phyloP scores from a whole-genome alignment of 1,284 basidiomycete species.

The Golubevia pallescens region DNA sequence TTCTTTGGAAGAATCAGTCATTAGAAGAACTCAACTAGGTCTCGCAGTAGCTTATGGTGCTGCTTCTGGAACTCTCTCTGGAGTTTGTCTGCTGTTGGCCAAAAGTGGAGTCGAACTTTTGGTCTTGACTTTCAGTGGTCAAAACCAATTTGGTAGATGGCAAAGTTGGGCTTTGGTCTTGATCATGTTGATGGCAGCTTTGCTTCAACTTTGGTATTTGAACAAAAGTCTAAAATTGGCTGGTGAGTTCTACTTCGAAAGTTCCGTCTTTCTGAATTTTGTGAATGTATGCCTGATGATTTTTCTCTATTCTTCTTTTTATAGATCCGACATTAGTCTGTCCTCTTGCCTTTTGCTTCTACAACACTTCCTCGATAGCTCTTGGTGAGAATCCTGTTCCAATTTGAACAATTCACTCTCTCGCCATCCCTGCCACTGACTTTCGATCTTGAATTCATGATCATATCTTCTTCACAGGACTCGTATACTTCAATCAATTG shows the following conservation, averaged over 20 bases:
- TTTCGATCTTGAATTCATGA: not conserved
- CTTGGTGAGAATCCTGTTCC: too few species aligned
- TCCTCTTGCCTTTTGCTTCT: constrained; percentile 93
- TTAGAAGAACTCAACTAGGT: constrained; percentile 70
- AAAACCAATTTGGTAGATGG: constrained; percentile 88
- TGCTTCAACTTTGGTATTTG: constrained; percentile 84
- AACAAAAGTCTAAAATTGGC: constrained; percentile 81
- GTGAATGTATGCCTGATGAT: too few species aligned
- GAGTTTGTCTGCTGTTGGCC: constrained; percentile 89
- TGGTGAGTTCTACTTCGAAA: too few species aligned
- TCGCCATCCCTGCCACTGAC: not conserved
- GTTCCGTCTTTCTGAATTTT: too few species aligned
- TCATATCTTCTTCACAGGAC: constrained; percentile 30
- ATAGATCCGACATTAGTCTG: constrained; percentile 80
- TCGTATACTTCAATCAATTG: constrained; percentile 91
- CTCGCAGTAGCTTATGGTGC: constrained; percentile 87
- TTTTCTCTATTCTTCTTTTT: too few species aligned
- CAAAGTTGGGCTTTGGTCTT: constrained; percentile 78
- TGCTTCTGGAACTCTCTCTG: constrained; percentile 86
- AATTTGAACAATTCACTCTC: too few species aligned
- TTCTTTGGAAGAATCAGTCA: constrained; percentile 8
- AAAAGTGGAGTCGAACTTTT: constrained; percentile 92
- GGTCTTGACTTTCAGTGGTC: constrained; percentile 74
- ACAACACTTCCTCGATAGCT: constrained; percentile 79
- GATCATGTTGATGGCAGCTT: constrained; percentile 74